These are phyloP conservation scores for Oxytropis ochrocephala DNA, from an alignment of 306 rosid genomes.

Conservation along the genomic window DNA sequence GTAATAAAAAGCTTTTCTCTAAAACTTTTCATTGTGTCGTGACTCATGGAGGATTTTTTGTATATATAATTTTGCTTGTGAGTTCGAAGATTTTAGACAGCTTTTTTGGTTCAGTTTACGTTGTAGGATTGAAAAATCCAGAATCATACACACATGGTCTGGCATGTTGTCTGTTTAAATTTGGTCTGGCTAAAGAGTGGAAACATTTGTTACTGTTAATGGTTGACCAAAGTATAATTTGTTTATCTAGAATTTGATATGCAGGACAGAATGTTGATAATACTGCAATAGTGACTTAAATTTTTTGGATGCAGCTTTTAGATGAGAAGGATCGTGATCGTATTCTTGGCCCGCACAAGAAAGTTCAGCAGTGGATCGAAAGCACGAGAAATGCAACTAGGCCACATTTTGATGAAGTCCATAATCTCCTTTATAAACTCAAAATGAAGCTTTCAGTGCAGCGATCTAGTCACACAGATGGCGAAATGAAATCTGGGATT, in stretches of 20 bases:
- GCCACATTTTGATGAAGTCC: slow-evolving; percentile 84
- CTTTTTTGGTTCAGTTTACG: slow-evolving; percentile 19
- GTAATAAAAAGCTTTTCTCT: no score
- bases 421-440: slow-evolving; percentile 40
- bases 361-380: slow-evolving; percentile 79
- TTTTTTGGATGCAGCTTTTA: slow-evolving; percentile 43
- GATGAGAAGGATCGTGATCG: slow-evolving; percentile 56
- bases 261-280: neutral
- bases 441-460: slow-evolving; percentile 37
- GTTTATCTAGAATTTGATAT: neutral
- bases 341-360: slow-evolving; percentile 71
- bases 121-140: neutral
- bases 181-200: neutral
- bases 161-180: neutral
- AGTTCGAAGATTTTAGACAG: slow-evolving; percentile 6
- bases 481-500: slow-evolving; percentile 16
- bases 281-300: neutral
- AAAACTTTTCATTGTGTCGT: neutral
- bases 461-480: slow-evolving; percentile 23
- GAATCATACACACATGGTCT: neutral
- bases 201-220: neutral
- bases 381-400: slow-evolving; percentile 61
- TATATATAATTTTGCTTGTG: neutral
- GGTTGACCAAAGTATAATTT: neutral
- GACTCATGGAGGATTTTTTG: neutral